Evolutionary conservation across 192 early-diverging fungal genomes (phyloP).

Genomic region (Coemansia sp.): DNA sequence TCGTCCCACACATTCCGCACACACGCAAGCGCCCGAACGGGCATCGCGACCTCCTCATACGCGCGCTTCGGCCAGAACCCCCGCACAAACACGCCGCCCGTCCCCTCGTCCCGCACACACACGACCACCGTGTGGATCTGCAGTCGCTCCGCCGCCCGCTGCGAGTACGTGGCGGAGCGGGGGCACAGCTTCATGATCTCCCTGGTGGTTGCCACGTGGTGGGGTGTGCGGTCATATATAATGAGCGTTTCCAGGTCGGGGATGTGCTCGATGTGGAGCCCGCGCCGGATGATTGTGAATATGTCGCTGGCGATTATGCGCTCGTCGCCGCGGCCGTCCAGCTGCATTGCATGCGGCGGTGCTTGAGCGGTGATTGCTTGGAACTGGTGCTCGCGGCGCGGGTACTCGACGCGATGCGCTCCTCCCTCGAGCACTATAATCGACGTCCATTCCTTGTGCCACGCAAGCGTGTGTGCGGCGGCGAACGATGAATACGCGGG

Average conservation of each 20-base stretch:
- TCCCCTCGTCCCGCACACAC: slow-evolving; percentile 14
- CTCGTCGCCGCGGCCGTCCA: not conserved
- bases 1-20: slow-evolving; percentile 10
- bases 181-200: slow-evolving; percentile 5
- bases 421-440: slow-evolving; percentile 1
- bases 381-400: no score
- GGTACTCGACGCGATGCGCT: no score
- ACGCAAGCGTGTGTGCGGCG: slow-evolving; percentile 8
- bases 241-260: not conserved
- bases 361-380: no score
- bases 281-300: slow-evolving; percentile 19
- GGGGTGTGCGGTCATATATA: slow-evolving; percentile 14
- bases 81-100: slow-evolving; percentile 26
- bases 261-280: not conserved
- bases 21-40: slow-evolving; percentile 7
- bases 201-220: not conserved
- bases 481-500: slow-evolving; percentile 15
- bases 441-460: not conserved
- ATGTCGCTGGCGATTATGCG: slow-evolving; percentile 20
- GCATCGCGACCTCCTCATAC: slow-evolving; percentile 14
- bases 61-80: slow-evolving; percentile 6
- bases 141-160: not conserved
- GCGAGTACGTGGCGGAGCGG: not conserved
- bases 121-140: slow-evolving; percentile 11
- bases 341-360: no score